Percentiles rank a stretch among this genome's conserved stretches.
Conservation (phyloP, 345 rosid genomes). For the Mangifera indica region DNA sequence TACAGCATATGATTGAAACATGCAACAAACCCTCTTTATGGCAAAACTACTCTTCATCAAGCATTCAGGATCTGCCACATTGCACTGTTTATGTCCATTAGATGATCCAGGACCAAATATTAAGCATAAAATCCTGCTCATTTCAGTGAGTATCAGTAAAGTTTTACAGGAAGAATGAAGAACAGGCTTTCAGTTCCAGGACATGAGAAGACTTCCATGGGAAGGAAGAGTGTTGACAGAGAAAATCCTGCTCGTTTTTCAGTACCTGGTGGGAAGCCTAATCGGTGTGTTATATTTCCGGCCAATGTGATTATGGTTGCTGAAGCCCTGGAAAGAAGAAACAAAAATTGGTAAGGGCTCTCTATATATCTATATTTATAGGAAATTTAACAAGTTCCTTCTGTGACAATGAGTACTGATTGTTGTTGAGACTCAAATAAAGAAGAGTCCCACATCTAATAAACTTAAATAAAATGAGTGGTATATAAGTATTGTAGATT, state of each 20-base stretch:
- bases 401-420: neutral
- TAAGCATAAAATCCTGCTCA: neutral
- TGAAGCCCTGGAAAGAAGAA: constrained; percentile 41
- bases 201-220: constrained; percentile 8
- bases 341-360: constrained; percentile 35
- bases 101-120: neutral
- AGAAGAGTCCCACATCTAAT: too few relatives aligned
- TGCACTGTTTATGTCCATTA: neutral
- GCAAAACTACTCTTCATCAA: constrained; percentile 15
- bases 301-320: constrained; percentile 28
- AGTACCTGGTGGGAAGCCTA: constrained; percentile 24
- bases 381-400: neutral
- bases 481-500: too few relatives aligned
- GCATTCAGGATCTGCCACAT: neutral
- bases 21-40: constrained; percentile 32
- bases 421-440: too few relatives aligned
- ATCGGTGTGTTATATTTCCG: constrained; percentile 36
- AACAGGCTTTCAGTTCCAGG: constrained; percentile 4
- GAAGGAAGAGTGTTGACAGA: constrained; percentile 18
- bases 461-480: too few relatives aligned
- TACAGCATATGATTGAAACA: constrained; percentile 20
- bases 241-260: constrained; percentile 15
- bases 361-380: neutral
- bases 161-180: constrained; percentile 24
- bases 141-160: neutral